Base-by-base conservation (phyloP, 2,329 filamentous ascomycete genomes). In the Fusarium fracticaudum region DNA sequence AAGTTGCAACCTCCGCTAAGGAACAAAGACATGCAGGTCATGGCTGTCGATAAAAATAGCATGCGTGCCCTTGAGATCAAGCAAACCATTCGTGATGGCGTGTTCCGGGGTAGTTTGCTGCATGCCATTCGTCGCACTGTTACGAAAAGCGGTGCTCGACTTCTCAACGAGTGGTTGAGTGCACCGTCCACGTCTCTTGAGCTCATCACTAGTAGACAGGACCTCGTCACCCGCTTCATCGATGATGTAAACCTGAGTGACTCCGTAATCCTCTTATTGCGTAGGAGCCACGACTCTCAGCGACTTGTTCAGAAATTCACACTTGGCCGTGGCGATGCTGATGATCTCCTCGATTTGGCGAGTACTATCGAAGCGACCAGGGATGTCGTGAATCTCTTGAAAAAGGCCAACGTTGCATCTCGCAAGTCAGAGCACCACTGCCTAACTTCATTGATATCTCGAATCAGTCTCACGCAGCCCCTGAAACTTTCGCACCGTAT, bases 241-340 rank as follows among this genome's bases (percentile, higher is more conserved):
- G 84, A 88, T 4, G 85, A 93, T 67, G 86, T 88, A 26, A 84
- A 91, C 45, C 86, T 98, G 11, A 90, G 93, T 47, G 93, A 97
- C 74, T 87, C 90, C 48, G 84, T 97, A 31, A 85, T 91, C 3
- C 81, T 89, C 22, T 85, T 97, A 6, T 86, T 99, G 5, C 90
- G 91, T 71, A 88, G 90, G 31, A 96, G 92, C 59, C 92, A 94
- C 76, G 96, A 99, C 83, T 94, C 94, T 5, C 92, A 97, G 78
- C 93, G 96, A 3, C 86, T 99, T 7, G 91, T 98, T 4, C 96
- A 98, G 79, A 98, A 96, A 80, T 98, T 99, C 81, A 93, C 96
- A 1, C 89, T 98, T 14, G 95, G 96, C 17, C 90, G 94, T 72
- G 96, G 96, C n/a, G 93, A 97, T 78, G 89, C 96, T 3, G 96